Percentiles rank a stretch among this genome's conserved stretches.
Evolutionary conservation across 129 eudicot species (phyloP).

Genomic region (Logfia minima): DNA sequence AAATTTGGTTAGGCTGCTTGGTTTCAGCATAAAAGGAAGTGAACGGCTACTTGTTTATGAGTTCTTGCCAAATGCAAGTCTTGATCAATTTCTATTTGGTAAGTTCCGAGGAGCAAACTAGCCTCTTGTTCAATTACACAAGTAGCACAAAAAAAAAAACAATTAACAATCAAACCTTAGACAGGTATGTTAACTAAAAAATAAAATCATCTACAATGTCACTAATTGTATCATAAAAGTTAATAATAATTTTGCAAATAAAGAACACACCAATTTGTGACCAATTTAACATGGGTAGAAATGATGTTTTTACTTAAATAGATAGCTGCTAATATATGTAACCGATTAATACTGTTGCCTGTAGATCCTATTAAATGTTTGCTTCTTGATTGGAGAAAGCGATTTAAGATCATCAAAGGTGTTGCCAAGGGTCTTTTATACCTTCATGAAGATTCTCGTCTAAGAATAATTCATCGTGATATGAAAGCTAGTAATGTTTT

Average conservation of each 20-base stretch:
- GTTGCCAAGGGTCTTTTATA: background rate
- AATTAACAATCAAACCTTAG: too few species aligned
- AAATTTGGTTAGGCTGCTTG: background rate
- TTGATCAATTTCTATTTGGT: background rate
- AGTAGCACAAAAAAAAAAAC: too few species aligned
- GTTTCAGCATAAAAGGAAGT: background rate
- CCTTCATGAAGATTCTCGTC: background rate
- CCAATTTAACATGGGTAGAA: too few species aligned
- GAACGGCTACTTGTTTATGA: background rate
- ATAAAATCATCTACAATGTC: too few species aligned
- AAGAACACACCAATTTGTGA: too few species aligned
- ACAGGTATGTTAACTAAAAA: too few species aligned
- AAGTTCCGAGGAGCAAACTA: background rate
- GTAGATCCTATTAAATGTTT: background rate
- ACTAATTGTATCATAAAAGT: too few species aligned
- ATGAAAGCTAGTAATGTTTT: conserved; percentile 2
- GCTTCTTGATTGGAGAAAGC: background rate
- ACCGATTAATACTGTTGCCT: too few species aligned
- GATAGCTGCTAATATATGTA: too few species aligned
- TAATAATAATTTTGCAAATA: too few species aligned
- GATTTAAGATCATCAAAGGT: background rate
- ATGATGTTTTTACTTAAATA: too few species aligned
- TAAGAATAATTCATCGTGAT: background rate
- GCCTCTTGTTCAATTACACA: background rate
- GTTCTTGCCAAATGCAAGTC: conserved; percentile 1